Conservation (phyloP, 1,284 basidiomycete species). For the Porogramme epimiltina region DNA sequence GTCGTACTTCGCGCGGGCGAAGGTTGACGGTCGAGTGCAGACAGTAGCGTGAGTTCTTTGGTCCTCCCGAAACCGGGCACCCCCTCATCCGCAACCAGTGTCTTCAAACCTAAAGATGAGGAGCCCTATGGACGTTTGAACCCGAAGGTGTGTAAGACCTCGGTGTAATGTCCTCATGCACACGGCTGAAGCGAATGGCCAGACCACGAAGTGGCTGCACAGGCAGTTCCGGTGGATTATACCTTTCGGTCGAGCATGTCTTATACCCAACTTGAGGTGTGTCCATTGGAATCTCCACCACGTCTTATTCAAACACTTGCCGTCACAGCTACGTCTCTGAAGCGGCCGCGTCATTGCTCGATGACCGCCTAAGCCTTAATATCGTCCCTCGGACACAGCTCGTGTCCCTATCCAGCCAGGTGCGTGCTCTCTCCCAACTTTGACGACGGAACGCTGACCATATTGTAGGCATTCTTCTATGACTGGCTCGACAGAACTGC, state of each 20-base stretch:
- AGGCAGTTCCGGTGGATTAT: slow-evolving; percentile 84
- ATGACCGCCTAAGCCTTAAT: slow-evolving; percentile 71
- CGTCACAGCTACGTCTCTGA: slow-evolving; percentile 62
- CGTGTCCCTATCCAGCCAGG: slow-evolving; percentile 79
- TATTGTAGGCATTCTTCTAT: slow-evolving; percentile 78
- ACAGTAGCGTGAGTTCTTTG: slow-evolving; percentile 69
- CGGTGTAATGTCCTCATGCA: neutral
- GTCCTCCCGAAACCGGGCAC: neutral
- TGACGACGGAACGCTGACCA: neutral
- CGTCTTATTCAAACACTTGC: neutral
- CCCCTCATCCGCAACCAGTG: slow-evolving; percentile 42
- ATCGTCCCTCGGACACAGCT: slow-evolving; percentile 89
- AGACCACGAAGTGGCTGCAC: slow-evolving; percentile 92
- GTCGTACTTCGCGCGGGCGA: slow-evolving; percentile 83
- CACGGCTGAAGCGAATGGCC: slow-evolving; percentile 4
- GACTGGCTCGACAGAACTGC: slow-evolving; percentile 84
- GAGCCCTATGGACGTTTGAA: slow-evolving; percentile 85
- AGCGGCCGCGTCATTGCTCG: slow-evolving; percentile 86
- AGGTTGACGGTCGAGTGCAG: slow-evolving; percentile 67
- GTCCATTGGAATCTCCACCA: neutral
- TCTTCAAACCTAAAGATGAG: slow-evolving; percentile 91
- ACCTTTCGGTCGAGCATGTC: slow-evolving; percentile 82
- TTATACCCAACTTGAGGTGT: slow-evolving; percentile 82
- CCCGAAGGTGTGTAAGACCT: slow-evolving; percentile 58
- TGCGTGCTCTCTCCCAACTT: slow-evolving; percentile 37